Conservation (phyloP, 441 rosid genomes). For the Mallotus japonicus region DNA sequence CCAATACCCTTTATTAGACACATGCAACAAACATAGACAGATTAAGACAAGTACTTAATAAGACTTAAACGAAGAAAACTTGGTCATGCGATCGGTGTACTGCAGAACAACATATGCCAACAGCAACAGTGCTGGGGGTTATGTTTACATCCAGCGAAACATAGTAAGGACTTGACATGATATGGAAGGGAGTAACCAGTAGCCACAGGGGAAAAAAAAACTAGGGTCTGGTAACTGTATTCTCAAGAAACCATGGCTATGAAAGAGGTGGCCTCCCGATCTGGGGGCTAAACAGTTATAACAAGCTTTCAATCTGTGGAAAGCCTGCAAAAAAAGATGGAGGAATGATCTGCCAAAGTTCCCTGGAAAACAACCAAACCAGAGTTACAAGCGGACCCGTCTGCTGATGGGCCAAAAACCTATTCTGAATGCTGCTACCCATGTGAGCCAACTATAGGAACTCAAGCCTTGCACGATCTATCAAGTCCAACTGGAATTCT, state of each 20-base stretch:
- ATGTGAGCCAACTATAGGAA: slow-evolving; percentile 15
- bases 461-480: slow-evolving; percentile 21
- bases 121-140: slow-evolving; percentile 25
- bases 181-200: slow-evolving; percentile 8
- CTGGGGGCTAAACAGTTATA: slow-evolving; percentile 32
- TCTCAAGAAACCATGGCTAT: slow-evolving; percentile 43
- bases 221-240: slow-evolving; percentile 38
- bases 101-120: slow-evolving; percentile 16
- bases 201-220: slow-evolving; percentile 29
- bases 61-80: slow-evolving; percentile 28
- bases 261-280: slow-evolving; percentile 31
- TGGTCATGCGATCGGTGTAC: slow-evolving; percentile 9
- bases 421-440: slow-evolving; percentile 38
- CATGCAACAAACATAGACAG: slow-evolving; percentile 7
- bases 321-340: slow-evolving; percentile 34
- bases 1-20: background rate
- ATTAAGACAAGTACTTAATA: slow-evolving; percentile 18
- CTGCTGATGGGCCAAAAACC: slow-evolving; percentile 20
- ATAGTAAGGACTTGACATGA: slow-evolving; percentile 17
- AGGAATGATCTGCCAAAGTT: slow-evolving; percentile 33
- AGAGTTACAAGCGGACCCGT: slow-evolving; percentile 11
- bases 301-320: slow-evolving; percentile 38
- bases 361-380: slow-evolving; percentile 34
- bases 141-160: slow-evolving; percentile 28
- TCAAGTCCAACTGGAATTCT: slow-evolving; percentile 4